phyloP scores from a whole-genome alignment of 2,329 filamentous ascomycete species.

The Triangularia setosa region DNA sequence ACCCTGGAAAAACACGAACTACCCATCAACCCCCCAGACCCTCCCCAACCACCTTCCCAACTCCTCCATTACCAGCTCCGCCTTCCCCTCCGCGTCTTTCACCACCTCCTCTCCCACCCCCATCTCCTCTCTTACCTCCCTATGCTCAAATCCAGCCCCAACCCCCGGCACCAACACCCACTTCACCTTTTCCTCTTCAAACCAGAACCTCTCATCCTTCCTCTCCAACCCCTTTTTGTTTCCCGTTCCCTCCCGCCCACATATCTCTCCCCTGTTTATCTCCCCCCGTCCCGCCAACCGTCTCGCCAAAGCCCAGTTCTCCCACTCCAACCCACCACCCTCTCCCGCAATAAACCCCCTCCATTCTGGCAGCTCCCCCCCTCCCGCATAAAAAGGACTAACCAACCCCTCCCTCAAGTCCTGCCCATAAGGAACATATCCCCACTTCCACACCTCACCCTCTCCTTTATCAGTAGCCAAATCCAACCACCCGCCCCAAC shows the following conservation, averaged over 20 bases:
- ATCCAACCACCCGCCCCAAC: constrained; percentile 44
- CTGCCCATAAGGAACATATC: constrained; percentile 37
- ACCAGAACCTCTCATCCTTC: constrained; percentile 30
- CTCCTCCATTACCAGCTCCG: constrained; percentile 23
- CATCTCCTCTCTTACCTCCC: constrained; percentile 27
- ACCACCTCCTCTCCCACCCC: constrained; percentile 29
- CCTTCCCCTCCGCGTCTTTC: constrained; percentile 31
- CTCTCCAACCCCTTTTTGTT: constrained; percentile 13
- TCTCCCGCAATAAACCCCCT: constrained; percentile 42
- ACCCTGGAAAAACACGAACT: too few species aligned
- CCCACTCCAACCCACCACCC: constrained; percentile 44
- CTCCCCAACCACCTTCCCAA: constrained; percentile 27
- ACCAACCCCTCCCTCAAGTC: constrained; percentile 40
- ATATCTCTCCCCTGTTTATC: constrained; percentile 13
- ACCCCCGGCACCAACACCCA: constrained; percentile 43
- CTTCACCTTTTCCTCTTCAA: constrained; percentile 33
- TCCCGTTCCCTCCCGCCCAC: constrained; percentile 5
- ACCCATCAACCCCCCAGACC: constrained; percentile 14
- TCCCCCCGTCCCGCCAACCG: constrained; percentile 30
- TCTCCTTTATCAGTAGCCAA: constrained; percentile 37
- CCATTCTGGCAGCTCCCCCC: constrained; percentile 36
- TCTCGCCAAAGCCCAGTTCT: constrained; percentile 38
- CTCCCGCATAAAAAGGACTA: constrained; percentile 34
- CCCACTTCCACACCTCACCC: constrained; percentile 33
- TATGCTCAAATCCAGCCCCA: constrained; percentile 39